These are phyloP conservation scores for Lojkania enalia DNA, from an alignment of 2,329 filamentous ascomycete genomes.

Conservation along the genomic window DNA sequence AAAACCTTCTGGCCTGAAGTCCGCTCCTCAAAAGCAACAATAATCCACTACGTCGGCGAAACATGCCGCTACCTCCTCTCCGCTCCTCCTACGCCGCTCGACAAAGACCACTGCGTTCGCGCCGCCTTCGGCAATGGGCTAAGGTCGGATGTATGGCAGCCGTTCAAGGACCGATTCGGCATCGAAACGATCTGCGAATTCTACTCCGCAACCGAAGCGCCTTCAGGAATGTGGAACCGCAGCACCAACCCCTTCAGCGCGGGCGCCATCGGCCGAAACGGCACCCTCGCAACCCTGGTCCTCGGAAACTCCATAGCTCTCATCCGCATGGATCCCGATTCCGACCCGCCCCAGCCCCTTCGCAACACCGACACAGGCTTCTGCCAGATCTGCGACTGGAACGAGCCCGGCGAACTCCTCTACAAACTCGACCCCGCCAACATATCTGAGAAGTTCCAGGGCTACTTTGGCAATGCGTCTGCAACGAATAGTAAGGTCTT, in stretches of 20 bases:
- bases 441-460: slow-evolving; percentile 59
- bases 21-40: slow-evolving; percentile 37
- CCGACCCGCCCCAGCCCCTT: slow-evolving; percentile 60
- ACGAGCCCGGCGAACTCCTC: slow-evolving; percentile 73
- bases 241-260: slow-evolving; percentile 60
- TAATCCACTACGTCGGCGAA: slow-evolving; percentile 47
- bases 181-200: slow-evolving; percentile 45
- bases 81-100: slow-evolving; percentile 33
- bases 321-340: slow-evolving; percentile 68
- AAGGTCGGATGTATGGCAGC: slow-evolving; percentile 47
- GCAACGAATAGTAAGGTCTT: slow-evolving; percentile 41
- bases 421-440: slow-evolving; percentile 36
- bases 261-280: slow-evolving; percentile 72
- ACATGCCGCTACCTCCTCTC: slow-evolving; percentile 45
- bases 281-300: slow-evolving; percentile 58
- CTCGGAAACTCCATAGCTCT: slow-evolving; percentile 60
- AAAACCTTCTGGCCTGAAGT: slow-evolving; percentile 46
- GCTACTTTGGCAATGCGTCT: slow-evolving; percentile 61
- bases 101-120: slow-evolving; percentile 38
- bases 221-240: slow-evolving; percentile 61
- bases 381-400: slow-evolving; percentile 62
- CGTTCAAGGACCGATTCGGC: slow-evolving; percentile 46
- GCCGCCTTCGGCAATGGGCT: slow-evolving; percentile 47
- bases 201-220: slow-evolving; percentile 54
- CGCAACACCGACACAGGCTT: slow-evolving; percentile 69